phyloP scores from a whole-genome alignment of 805 yeast species.

The Teunomyces gatunensis region DNA sequence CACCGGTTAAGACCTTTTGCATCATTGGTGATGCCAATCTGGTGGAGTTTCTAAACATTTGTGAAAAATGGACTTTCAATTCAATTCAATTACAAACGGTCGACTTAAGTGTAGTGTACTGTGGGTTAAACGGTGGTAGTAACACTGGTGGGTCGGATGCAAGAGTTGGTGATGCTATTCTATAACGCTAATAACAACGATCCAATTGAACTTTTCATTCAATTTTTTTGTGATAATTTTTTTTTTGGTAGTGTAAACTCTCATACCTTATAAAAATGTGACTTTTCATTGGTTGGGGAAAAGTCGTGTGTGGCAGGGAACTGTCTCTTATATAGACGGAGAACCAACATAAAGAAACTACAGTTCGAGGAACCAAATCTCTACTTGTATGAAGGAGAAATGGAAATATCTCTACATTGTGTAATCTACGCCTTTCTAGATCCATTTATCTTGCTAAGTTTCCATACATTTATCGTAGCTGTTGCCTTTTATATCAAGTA shows the following conservation, averaged over 20 bases:
- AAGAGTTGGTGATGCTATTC: slow-evolving; percentile 4
- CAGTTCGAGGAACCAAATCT: too few relatives aligned
- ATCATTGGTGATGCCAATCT: slow-evolving; percentile 11
- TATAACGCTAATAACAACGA: slow-evolving; percentile 4
- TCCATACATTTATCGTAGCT: neutral
- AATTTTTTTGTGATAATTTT: slow-evolving; percentile 4
- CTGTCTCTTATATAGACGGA: too few relatives aligned
- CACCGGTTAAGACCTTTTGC: slow-evolving; percentile 57
- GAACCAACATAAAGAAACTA: too few relatives aligned
- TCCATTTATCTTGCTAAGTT: neutral
- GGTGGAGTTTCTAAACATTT: slow-evolving; percentile 1
- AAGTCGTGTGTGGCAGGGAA: neutral
- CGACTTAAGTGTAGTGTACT: neutral
- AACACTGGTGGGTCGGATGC: neutral
- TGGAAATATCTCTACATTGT: too few relatives aligned
- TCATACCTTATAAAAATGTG: slow-evolving; percentile 3
- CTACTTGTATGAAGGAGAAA: too few relatives aligned
- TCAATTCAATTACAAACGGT: slow-evolving; percentile 1
- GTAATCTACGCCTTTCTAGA: too few relatives aligned
- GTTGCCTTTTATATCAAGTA: neutral
- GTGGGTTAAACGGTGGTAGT: neutral
- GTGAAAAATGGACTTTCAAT: neutral
- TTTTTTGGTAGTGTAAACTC: slow-evolving; percentile 3
- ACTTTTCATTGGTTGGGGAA: slow-evolving; percentile 2
- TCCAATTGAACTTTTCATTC: slow-evolving; percentile 4